Percentiles rank a stretch among this genome's conserved stretches.
These are phyloP conservation scores for Alternaria triticimaculans DNA, from an alignment of 2,329 filamentous ascomycete species.

Conservation along the genomic window DNA sequence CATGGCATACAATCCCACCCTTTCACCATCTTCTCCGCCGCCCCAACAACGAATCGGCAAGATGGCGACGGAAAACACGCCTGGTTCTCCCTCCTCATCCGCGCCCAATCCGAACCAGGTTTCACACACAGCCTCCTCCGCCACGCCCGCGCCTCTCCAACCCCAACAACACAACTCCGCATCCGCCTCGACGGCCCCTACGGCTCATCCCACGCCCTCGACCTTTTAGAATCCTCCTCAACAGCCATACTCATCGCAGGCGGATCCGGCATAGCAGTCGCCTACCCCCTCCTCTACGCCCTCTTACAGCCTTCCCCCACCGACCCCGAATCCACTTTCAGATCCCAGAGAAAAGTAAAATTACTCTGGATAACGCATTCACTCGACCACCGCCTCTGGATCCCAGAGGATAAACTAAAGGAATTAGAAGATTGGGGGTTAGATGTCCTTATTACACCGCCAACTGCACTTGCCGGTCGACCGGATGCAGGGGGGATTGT, in stretches of 20 bases:
- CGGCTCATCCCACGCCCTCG: slow-evolving; percentile 63
- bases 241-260: slow-evolving; percentile 65
- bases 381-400: slow-evolving; percentile 60
- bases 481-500: slow-evolving; percentile 60
- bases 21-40: slow-evolving; percentile 70
- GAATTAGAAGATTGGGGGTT: slow-evolving; percentile 59
- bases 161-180: slow-evolving; percentile 52
- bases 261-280: slow-evolving; percentile 70
- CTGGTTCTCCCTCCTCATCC: slow-evolving; percentile 65
- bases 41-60: slow-evolving; percentile 45
- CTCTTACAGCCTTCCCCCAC: slow-evolving; percentile 43
- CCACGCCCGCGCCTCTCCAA: slow-evolving; percentile 55
- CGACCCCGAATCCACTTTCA: slow-evolving; percentile 20
- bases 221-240: slow-evolving; percentile 59
- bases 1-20: slow-evolving; percentile 68
- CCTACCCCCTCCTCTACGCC: slow-evolving; percentile 66
- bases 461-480: slow-evolving; percentile 61
- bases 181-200: slow-evolving; percentile 71
- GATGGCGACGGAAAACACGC: slow-evolving; percentile 50
- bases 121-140: slow-evolving; percentile 65
- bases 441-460: slow-evolving; percentile 61
- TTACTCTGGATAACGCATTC: slow-evolving; percentile 68
- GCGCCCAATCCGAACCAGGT: slow-evolving; percentile 59
- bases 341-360: slow-evolving; percentile 50
- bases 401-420: slow-evolving; percentile 57